These are phyloP conservation scores for Ceriops zippeliana DNA, from an alignment of 345 rosid species.

Conservation along the genomic window DNA sequence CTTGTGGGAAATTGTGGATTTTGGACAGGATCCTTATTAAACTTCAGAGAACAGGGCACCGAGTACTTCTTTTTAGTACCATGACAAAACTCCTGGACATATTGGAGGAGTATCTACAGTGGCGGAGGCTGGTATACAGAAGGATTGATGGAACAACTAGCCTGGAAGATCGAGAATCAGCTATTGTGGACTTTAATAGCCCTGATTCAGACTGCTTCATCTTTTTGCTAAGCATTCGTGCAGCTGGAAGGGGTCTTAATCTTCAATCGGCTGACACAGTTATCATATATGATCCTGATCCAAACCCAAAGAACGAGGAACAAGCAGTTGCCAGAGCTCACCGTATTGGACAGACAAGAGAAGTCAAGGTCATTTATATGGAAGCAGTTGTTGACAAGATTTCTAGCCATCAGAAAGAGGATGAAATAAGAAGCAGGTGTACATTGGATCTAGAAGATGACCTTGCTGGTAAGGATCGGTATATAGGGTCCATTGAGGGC, in stretches of 20 bases:
- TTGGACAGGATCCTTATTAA: slow-evolving; percentile 91
- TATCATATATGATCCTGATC: slow-evolving; percentile 98
- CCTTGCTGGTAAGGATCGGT: slow-evolving; percentile 95
- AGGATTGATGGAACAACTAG: slow-evolving; percentile 99
- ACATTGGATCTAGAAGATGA: slow-evolving; percentile 86
- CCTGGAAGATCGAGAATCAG: slow-evolving; percentile 99
- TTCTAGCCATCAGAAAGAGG: slow-evolving; percentile 91
- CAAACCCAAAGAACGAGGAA: slow-evolving; percentile 99
- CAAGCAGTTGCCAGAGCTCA: slow-evolving; percentile 99
- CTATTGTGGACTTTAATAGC: slow-evolving; percentile 93
- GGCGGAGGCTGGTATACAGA: slow-evolving; percentile 86
- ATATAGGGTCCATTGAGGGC: slow-evolving; percentile 97
- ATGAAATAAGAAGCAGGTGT: slow-evolving; percentile 86
- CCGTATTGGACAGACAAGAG: slow-evolving; percentile 96
- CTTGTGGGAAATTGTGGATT: slow-evolving; percentile 97
- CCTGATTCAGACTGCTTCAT: slow-evolving; percentile 85
- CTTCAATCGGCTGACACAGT: slow-evolving; percentile 99
- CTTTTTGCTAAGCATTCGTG: slow-evolving; percentile 96
- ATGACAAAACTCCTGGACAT: slow-evolving; percentile 99
- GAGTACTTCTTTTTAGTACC: slow-evolving; percentile 96
- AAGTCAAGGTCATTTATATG: slow-evolving; percentile 97
- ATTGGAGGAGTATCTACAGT: slow-evolving; percentile 93
- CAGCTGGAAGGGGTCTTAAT: slow-evolving; percentile 99
- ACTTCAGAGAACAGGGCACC: slow-evolving; percentile 91
- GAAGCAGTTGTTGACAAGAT: slow-evolving; percentile 97